phyloP scores from a whole-genome alignment of 192 early-diverging fungal genomes.

The Mortierella antarctica region DNA sequence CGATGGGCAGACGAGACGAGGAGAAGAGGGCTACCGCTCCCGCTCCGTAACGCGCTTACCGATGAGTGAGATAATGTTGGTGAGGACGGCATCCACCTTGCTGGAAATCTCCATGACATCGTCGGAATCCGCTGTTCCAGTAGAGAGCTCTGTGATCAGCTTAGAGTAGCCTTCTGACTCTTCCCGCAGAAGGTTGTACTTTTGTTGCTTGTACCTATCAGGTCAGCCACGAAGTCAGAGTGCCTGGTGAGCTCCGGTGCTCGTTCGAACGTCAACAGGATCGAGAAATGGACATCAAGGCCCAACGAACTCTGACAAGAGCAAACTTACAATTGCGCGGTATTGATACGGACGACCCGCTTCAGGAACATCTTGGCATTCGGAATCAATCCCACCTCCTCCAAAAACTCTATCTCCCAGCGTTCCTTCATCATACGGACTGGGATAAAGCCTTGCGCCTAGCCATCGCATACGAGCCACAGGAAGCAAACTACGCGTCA shows the following conservation, averaged over 20 bases:
- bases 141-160: constrained; percentile 69
- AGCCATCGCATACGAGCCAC: background rate
- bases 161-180: constrained; percentile 86
- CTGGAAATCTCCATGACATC: background rate
- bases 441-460: constrained; percentile 54
- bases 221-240: background rate
- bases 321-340: constrained; percentile 53
- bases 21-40: too few species aligned
- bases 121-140: constrained; percentile 29
- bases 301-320: background rate
- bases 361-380: constrained; percentile 51
- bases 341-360: constrained; percentile 66
- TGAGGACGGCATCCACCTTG: constrained; percentile 8
- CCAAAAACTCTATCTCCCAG: constrained; percentile 66
- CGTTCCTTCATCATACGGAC: constrained; percentile 61
- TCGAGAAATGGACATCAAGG: background rate
- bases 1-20: too few species aligned
- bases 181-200: constrained; percentile 86
- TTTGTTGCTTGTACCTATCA: constrained; percentile 79
- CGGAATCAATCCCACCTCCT: constrained; percentile 60
- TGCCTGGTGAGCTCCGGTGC: background rate
- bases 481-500: too few species aligned
- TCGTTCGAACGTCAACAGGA: background rate
- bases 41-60: constrained; percentile 1
- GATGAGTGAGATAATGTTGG: constrained; percentile 22